Conservation (phyloP, 345 rosid genomes). For the Viola odorata region DNA sequence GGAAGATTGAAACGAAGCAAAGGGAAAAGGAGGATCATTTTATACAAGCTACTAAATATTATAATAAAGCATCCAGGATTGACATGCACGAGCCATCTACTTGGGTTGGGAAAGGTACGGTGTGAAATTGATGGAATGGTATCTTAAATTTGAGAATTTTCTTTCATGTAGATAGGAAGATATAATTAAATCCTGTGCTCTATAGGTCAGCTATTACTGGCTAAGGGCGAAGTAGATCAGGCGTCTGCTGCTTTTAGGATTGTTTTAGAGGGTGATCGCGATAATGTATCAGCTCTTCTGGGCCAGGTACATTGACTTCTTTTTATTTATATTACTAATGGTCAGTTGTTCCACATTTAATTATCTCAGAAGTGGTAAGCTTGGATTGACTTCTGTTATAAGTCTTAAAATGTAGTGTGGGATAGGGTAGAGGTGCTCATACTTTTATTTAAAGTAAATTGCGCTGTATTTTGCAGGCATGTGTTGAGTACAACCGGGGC, state of each 20-base stretch:
- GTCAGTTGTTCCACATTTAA: neutral
- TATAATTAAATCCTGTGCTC: conserved; percentile 6
- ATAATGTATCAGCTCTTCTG: conserved; percentile 90
- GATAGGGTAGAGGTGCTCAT: neutral
- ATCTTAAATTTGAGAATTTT: too few relatives aligned
- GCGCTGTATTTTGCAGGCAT: conserved; percentile 58
- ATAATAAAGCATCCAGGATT: conserved; percentile 89
- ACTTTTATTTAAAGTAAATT: conserved; percentile 8
- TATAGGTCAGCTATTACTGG: conserved; percentile 93
- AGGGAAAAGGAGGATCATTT: conserved; percentile 92
- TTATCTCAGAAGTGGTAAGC: conserved; percentile 1
- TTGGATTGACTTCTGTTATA: neutral
- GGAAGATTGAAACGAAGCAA: conserved; percentile 79
- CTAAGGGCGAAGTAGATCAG: conserved; percentile 88
- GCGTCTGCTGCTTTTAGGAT: conserved; percentile 88
- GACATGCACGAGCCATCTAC: conserved; percentile 98
- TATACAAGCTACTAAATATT: conserved; percentile 76
- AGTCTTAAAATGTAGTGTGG: neutral
- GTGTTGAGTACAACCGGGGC: conserved; percentile 79
- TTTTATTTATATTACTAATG: neutral
- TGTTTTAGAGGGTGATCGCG: conserved; percentile 64
- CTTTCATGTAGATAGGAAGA: too few relatives aligned
- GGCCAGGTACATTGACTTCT: conserved; percentile 64
- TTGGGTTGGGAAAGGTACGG: conserved; percentile 95
- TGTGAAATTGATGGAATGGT: too few relatives aligned